These are phyloP conservation scores for Penicillium sp. DNA, from an alignment of 2,329 filamentous ascomycete genomes.

Conservation along the genomic window DNA sequence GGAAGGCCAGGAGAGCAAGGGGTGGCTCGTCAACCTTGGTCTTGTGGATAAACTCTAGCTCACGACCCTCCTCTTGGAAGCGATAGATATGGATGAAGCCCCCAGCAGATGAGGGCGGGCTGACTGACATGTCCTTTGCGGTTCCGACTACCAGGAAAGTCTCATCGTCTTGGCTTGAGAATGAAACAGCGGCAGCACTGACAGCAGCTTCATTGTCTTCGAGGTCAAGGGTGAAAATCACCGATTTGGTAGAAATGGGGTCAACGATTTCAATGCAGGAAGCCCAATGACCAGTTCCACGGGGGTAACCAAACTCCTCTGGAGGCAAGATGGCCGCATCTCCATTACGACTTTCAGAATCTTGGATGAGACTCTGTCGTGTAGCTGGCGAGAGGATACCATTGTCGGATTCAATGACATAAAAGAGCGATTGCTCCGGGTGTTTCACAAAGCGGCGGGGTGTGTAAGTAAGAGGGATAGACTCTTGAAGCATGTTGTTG, in stretches of 20 bases:
- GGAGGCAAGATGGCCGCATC: constrained; percentile 72
- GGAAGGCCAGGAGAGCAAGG: constrained; percentile 87
- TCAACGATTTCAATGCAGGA: constrained; percentile 94
- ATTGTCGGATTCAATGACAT: constrained; percentile 91
- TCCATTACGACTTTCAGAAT: constrained; percentile 72
- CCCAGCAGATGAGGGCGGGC: constrained; percentile 72
- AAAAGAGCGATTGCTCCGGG: constrained; percentile 86
- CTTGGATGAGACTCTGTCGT: constrained; percentile 72
- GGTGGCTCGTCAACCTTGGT: constrained; percentile 90
- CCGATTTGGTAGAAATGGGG: constrained; percentile 72
- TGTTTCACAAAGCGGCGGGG: constrained; percentile 86
- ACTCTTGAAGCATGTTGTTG: constrained; percentile 84
- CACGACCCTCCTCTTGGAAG: constrained; percentile 82
- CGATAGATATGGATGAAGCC: constrained; percentile 93
- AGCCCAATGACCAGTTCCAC: constrained; percentile 84
- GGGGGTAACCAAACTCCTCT: constrained; percentile 86
- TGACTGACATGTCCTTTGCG: constrained; percentile 83
- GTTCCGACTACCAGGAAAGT: constrained; percentile 93
- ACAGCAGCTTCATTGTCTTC: constrained; percentile 91
- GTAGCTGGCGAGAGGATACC: constrained; percentile 85
- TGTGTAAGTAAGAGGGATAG: constrained; percentile 85
- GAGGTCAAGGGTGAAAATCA: constrained; percentile 79
- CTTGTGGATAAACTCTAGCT: constrained; percentile 94
- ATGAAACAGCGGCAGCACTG: constrained; percentile 81
- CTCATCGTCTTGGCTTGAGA: constrained; percentile 86